phyloP scores from a whole-genome alignment of 2,329 filamentous ascomycete genomes.

The Calonectria fujianensis region DNA sequence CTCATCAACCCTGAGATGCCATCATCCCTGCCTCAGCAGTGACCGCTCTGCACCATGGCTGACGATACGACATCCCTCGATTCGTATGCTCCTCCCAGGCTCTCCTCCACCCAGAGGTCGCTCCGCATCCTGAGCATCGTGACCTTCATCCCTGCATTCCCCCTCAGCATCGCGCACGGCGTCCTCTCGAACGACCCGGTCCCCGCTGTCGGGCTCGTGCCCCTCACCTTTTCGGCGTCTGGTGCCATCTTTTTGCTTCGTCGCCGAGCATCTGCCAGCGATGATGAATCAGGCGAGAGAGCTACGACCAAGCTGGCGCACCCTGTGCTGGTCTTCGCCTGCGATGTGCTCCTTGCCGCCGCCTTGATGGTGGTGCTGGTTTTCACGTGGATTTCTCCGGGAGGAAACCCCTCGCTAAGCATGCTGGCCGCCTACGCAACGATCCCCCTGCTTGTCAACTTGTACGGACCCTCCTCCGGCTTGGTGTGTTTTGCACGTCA shows the following conservation, averaged over 20 bases:
- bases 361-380: conserved; percentile 63
- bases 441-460: conserved; percentile 63
- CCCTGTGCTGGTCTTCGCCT: conserved; percentile 62
- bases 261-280: conserved; percentile 26
- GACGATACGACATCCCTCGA: conserved; percentile 42
- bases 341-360: conserved; percentile 61
- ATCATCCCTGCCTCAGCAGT: conserved; percentile 7
- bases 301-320: conserved; percentile 38
- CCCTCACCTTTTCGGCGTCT: conserved; percentile 61
- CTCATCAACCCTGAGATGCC: conserved; percentile 2
- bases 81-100: conserved; percentile 40
- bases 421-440: conserved; percentile 67
- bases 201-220: conserved; percentile 63
- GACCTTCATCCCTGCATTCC: conserved; percentile 63
- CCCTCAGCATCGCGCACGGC: conserved; percentile 63
- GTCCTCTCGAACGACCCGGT: conserved; percentile 58
- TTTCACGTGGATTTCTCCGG: conserved; percentile 62
- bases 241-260: conserved; percentile 52
- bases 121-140: conserved; percentile 60
- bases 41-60: conserved; percentile 39
- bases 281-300: conserved; percentile 20
- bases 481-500: no score
- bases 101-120: conserved; percentile 46
- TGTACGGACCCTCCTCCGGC: conserved; percentile 56
- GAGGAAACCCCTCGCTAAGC: conserved; percentile 56